Base-by-base conservation (phyloP, 1,139 yeast species). In the Scheffersomyces stambukii region DNA sequence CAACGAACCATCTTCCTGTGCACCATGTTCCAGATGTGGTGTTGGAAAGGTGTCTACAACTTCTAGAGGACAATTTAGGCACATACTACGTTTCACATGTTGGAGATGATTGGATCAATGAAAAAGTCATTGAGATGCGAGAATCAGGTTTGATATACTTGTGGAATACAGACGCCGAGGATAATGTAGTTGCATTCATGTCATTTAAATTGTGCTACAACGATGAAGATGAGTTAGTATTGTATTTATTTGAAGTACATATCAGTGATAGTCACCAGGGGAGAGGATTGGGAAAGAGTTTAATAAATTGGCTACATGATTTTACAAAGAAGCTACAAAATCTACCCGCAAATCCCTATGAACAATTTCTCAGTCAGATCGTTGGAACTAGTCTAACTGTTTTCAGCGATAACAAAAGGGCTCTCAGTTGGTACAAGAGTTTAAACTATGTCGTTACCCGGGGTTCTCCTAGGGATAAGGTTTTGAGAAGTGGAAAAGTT, bases 161-260 rank as follows among this genome's bases (percentile, higher is more conserved):
- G 3, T 51, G 54, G 32, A 55, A 54, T 25, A 34, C 33, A 6
- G 43, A 47, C 17, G 29, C 25, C 2, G 35, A 36, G 8, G 33
- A 37, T 7, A 31, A 38, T 10, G 32, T 70, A n/a, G 53, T 53
- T 4, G 75, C 60, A 6, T 73, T 72, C 40, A 41, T 70, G 6
- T 64, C 75, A 10, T 57, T 64, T 39, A 60, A 60, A 43, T 44
- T 68, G 19, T 64, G 69, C 12, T 17, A 38, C 10, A 62, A 60
- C 23, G 49, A 48, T 13, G 52, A 50, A n/a, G 46, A 35, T 5
- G 25, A 36, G 6, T 55, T 53, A 33, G 69, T 64, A 15, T 46
- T 76, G 6, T 76, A 73, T 41, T 52, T 76, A 20, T 76, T 72
- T 43, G 82, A 76, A 45, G 64, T 76, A 28, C 81, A 76, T 34